phyloP scores from a whole-genome alignment of 2,329 filamentous ascomycete species.

The Stagonosporopsis chrysanthemi region DNA sequence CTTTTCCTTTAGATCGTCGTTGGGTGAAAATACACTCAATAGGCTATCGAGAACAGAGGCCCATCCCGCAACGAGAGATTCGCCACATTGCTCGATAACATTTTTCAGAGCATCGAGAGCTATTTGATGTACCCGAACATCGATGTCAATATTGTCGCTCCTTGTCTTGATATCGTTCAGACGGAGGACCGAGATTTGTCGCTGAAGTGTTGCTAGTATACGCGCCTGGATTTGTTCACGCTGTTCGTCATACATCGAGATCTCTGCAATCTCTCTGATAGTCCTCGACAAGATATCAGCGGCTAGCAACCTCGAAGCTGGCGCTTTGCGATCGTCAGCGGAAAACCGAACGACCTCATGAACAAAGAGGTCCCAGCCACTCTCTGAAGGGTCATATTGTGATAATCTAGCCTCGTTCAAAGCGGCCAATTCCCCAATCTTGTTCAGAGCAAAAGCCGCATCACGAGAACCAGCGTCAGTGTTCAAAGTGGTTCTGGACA shows the following conservation, averaged over 20 bases:
- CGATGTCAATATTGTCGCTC: conserved; percentile 67
- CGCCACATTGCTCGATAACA: conserved; percentile 87
- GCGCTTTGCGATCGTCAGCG: conserved; percentile 48
- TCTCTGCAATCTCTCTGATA: conserved; percentile 56
- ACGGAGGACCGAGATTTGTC: conserved; percentile 64
- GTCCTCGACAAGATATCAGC: conserved; percentile 59
- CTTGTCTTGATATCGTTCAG: conserved; percentile 60
- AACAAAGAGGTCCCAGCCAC: conserved; percentile 78
- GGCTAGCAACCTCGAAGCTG: conserved; percentile 57
- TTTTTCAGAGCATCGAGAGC: conserved; percentile 81
- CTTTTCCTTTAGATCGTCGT: not conserved
- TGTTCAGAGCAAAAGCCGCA: conserved; percentile 58
- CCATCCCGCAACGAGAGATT: conserved; percentile 85
- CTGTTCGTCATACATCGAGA: conserved; percentile 58
- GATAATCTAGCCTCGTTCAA: conserved; percentile 68
- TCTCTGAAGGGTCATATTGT: conserved; percentile 68
- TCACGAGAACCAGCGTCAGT: conserved; percentile 53
- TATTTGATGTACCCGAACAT: conserved; percentile 81
- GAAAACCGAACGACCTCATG: conserved; percentile 61
- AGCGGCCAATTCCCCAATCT: conserved; percentile 55
- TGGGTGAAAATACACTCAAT: conserved; percentile 71
- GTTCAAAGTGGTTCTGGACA: conserved; percentile 52
- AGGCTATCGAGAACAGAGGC: conserved; percentile 85
- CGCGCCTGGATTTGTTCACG: conserved; percentile 70
- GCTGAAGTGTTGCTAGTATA: conserved; percentile 71